A percentile compares a stretch with the other conserved stretches of the same genome.
Conservation (phyloP, 306 rosid species). For the Carpinus viminea region DNA sequence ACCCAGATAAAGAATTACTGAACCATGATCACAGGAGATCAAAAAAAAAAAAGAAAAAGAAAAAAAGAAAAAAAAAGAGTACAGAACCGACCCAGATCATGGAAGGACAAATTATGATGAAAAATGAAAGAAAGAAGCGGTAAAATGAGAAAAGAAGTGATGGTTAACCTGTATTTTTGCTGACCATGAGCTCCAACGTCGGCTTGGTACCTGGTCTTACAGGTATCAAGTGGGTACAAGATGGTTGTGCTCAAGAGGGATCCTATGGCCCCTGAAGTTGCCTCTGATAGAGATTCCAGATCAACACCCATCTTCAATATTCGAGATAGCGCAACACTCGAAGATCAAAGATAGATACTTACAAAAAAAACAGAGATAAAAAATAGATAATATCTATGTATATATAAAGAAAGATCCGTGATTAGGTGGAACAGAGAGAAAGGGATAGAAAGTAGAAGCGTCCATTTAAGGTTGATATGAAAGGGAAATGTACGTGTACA, state of each 20-base stretch:
- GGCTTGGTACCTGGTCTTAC: slow-evolving; percentile 95
- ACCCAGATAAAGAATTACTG: background rate
- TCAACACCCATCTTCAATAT: slow-evolving; percentile 57
- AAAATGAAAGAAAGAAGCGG: background rate
- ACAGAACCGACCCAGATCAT: background rate
- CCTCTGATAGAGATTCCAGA: slow-evolving; percentile 94
- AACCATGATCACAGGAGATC: background rate
- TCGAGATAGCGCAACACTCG: background rate
- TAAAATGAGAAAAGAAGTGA: background rate
- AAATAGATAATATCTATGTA: background rate
- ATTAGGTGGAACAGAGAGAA: background rate
- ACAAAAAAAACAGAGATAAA: no score
- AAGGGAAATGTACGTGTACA: background rate
- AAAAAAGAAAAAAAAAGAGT: background rate
- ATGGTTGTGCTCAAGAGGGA: slow-evolving; percentile 88
- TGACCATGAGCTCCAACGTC: slow-evolving; percentile 71
- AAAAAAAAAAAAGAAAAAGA: background rate
- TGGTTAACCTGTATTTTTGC: slow-evolving; percentile 65
- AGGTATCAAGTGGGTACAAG: slow-evolving; percentile 92
- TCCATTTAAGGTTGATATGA: background rate
- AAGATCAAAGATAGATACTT: background rate
- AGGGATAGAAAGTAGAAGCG: background rate
- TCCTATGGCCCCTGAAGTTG: slow-evolving; percentile 97
- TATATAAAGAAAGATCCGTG: background rate
- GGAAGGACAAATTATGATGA: background rate